Percentiles rank a stretch among this genome's conserved stretches.
Evolutionary conservation across 2,329 filamentous ascomycete species (phyloP).

Genomic region (Pseudocercospora eumusae): DNA sequence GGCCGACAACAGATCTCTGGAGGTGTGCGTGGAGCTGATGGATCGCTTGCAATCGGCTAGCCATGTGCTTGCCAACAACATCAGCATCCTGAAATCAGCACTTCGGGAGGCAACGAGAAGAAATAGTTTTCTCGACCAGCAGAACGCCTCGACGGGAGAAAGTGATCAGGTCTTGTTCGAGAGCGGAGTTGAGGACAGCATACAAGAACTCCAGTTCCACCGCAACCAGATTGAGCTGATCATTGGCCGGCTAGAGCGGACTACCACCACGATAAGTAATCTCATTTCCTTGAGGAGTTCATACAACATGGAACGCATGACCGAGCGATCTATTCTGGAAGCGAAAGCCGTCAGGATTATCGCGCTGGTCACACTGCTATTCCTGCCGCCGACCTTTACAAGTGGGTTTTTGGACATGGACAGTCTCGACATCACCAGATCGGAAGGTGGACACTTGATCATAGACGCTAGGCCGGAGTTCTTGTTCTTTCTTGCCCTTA

Average conservation of each 20-base stretch:
- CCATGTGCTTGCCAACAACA: constrained; percentile 18
- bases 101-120: background rate
- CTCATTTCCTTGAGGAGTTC: constrained; percentile 10
- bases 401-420: constrained; percentile 15
- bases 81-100: constrained; percentile 9
- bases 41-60: constrained; percentile 15
- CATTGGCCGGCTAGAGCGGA: constrained; percentile 11
- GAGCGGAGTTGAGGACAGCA: background rate
- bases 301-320: constrained; percentile 20
- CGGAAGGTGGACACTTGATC: background rate
- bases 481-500: constrained; percentile 16
- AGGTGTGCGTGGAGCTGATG: constrained; percentile 14
- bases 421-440: background rate
- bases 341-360: constrained; percentile 20
- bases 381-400: constrained; percentile 20
- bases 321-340: constrained; percentile 17
- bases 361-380: constrained; percentile 15
- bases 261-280: constrained; percentile 8
- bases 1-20: constrained; percentile 11
- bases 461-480: constrained; percentile 11
- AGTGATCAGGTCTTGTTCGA: background rate
- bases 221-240: constrained; percentile 17
- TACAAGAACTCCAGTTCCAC: constrained; percentile 15
- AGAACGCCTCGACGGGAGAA: background rate
- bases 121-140: background rate